phyloP scores from a whole-genome alignment of 2,329 filamentous ascomycete genomes.

The Chrysoporthe deuterocubensis region DNA sequence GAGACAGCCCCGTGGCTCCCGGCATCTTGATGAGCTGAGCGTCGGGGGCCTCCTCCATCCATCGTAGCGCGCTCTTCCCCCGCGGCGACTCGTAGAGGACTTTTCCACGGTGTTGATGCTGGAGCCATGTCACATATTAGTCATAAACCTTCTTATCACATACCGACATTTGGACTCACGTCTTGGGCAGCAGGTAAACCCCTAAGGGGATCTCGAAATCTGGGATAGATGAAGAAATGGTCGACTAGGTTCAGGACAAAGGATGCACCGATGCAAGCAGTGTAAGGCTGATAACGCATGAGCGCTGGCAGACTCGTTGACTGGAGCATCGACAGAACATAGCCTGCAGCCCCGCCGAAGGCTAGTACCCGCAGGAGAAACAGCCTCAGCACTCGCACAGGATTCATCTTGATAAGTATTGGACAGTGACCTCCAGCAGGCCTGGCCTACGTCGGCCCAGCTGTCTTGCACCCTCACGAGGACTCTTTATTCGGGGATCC shows the following conservation, averaged over 20 bases:
- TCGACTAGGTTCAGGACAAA: constrained; percentile 6
- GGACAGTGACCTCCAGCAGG: not conserved
- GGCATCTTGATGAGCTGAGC: constrained; percentile 22
- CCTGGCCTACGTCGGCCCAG: not conserved
- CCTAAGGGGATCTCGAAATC: constrained; percentile 19
- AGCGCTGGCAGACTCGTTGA: constrained; percentile 2
- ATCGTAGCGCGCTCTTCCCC: constrained; percentile 20
- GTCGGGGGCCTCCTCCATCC: constrained; percentile 22
- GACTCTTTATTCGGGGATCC: constrained; percentile 14
- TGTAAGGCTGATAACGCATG: constrained; percentile 10
- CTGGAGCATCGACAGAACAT: constrained; percentile 16
- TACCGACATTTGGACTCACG: constrained; percentile 2
- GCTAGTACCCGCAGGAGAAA: constrained; percentile 19
- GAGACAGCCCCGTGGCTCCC: constrained; percentile 2
- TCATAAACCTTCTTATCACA: not conserved
- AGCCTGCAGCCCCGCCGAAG: constrained; percentile 15
- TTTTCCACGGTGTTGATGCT: constrained; percentile 16
- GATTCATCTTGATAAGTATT: constrained; percentile 15
- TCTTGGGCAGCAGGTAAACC: constrained; percentile 2
- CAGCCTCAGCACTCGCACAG: constrained; percentile 9
- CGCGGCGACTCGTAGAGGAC: constrained; percentile 22
- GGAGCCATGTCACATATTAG: not conserved
- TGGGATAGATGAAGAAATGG: constrained; percentile 13
- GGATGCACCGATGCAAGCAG: constrained; percentile 4
- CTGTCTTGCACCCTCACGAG: not conserved